Conservation (phyloP, 169 alveolate species). For the Plasmodium reichenowi region DNA sequence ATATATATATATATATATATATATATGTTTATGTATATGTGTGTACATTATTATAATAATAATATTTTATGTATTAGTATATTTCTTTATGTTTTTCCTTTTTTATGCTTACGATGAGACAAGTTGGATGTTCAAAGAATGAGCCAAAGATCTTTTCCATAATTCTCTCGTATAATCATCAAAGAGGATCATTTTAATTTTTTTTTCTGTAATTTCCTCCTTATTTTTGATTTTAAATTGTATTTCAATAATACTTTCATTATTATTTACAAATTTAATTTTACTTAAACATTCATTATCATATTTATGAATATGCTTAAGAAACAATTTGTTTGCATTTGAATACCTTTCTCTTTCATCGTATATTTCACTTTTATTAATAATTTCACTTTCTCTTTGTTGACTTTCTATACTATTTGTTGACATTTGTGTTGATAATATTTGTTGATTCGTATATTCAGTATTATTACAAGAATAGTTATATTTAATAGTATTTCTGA, state of each 20-base stretch:
- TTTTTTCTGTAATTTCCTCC: constrained; percentile 30
- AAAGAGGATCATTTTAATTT: constrained; percentile 58
- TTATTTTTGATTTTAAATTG: constrained; percentile 34
- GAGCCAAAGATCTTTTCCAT: constrained; percentile 68
- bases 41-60: no score
- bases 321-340: constrained; percentile 59
- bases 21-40: not conserved
- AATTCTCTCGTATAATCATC: constrained; percentile 77
- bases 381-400: not conserved
- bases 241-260: constrained; percentile 43
- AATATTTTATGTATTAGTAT: no score
- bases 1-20: no score
- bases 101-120: constrained; percentile 48
- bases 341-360: constrained; percentile 24
- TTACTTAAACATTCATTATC: constrained; percentile 50
- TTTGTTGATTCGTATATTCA: constrained; percentile 60
- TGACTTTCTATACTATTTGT: constrained; percentile 6
- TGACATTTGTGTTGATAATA: constrained; percentile 11
- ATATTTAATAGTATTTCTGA: constrained; percentile 40
- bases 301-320: constrained; percentile 56
- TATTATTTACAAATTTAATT: constrained; percentile 50
- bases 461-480: constrained; percentile 20
- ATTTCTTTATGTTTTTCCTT: not conserved
- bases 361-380: not conserved
- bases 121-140: constrained; percentile 50